Evolutionary conservation across 805 yeast genomes (phyloP), one percentile per base, ranked within the genome.

Genomic region (Lachancea fermentati): DNA sequence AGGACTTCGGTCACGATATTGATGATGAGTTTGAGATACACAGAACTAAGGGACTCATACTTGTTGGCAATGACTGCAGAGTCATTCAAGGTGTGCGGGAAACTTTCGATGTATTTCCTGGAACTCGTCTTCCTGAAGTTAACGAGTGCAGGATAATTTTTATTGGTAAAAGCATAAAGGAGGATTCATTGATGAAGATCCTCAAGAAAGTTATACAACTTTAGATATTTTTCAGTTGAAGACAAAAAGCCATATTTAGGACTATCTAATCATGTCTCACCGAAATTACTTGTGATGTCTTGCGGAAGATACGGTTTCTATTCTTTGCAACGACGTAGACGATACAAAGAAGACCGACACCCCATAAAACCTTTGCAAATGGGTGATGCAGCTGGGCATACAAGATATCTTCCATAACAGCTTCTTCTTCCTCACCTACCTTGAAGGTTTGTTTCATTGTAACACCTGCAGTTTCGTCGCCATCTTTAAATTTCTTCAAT

Each of bases 51-150:
- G 97, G 96, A 1, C 60, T 85, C 7, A 47, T 88, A 5, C 72
- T 79, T 2, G 45, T 58, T n/a, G 55, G 60, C 5, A 58, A 56
- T 2, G 61, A 58, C 5, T 78, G 72, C 16, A 71, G 75, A 47
- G 84, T 88, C 5, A 64, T 93, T 8, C 98, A 93, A 59, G 97
- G 95, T 9, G 98, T 93, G 0, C 71, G 97, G 44, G 93, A 88
- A 41, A 87, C 95, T 0, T 93, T 87, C 61, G 98, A 93, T 47
- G 68, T 86, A 2, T 70, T 81, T 3, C 78, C 75, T 11, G 67
- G 68, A 3, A 51, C 51, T 58, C 32, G 36, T 15, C 32, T 44
- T 4, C 39, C 70, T 4, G 71, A 65, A 0, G 57, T 67, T 2
- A 52, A 50, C 0, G 45, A 58, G 22, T 78, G 81, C 43, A 85